Base-by-base conservation (phyloP, 2,329 filamentous ascomycete species). In the Zasmidium angulare region DNA sequence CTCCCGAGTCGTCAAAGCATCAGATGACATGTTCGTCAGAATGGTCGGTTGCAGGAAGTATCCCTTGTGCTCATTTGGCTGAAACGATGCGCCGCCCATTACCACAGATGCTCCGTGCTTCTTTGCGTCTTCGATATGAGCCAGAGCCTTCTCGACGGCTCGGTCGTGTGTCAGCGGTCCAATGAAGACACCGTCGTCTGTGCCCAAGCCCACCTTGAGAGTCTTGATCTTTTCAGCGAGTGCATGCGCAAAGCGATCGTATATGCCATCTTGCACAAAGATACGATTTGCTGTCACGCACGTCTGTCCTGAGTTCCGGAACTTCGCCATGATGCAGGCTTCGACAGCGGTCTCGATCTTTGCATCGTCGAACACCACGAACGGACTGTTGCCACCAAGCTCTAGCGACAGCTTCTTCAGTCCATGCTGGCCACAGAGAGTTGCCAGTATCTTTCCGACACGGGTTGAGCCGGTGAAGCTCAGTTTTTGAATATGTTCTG, bases 21-120 rank as follows among this genome's bases (percentile, higher is more conserved):
- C 86, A 58, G 83, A 80, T 11, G 82, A 96, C 88, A 96, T 93
- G 63, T 89, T 89, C 9, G 89, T 88, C 60, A 99, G 86, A 43
- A 98, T 89, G 0, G 95, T 98, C 2, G 91, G 91, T 70, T 93
- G 85, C 78, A 89, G 96, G 79, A 96, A 99, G 78, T 96, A 96
- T 22, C 65, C 65, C n/a, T 61, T 62, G 3, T 81, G 73, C 3
- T 62, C 53, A 50, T 50, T 23, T 17, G 53, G 26, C 36, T 52
- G 29, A 19, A 59, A 56, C 40, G 52, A 46, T 22, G 53, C 46
- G 24, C 93, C 93, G 55, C 93, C 92, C 46, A 88, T 76, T 19
- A 91, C 75, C 47, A 96, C 78, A 73, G 86, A 88, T 10, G 81
- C 93, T 47, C 93, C 92, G 76, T 93, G 91, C 64, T 82, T 79